These are phyloP conservation scores for Coemansia sp. DNA, from an alignment of 192 early-diverging fungal genomes.

Conservation along the genomic window DNA sequence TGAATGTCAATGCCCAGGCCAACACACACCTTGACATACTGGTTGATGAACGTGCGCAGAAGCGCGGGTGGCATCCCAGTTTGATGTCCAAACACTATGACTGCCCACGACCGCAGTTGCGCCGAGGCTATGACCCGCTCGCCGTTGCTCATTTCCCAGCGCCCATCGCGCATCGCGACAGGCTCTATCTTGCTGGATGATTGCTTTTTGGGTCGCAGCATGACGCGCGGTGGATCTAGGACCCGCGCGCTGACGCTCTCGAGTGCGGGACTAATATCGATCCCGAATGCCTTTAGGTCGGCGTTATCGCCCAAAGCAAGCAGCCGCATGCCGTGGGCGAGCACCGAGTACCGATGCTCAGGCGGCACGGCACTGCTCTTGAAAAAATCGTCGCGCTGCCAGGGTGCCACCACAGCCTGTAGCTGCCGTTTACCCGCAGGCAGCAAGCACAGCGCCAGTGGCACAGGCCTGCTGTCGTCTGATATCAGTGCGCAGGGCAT, in stretches of 20 bases:
- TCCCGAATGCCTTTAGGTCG: slow-evolving; percentile 15
- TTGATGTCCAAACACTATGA: slow-evolving; percentile 23
- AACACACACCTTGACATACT: slow-evolving; percentile 17
- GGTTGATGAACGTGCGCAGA: slow-evolving; percentile 9
- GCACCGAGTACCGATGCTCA: not conserved
- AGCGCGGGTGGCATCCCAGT: not conserved
- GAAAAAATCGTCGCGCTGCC: slow-evolving; percentile 10
- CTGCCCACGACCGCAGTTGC: slow-evolving; percentile 24
- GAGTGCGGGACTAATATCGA: slow-evolving; percentile 6
- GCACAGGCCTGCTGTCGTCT: not conserved
- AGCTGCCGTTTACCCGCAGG: not conserved
- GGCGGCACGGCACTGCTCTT: not conserved
- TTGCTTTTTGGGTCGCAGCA: not conserved
- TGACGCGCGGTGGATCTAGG: slow-evolving; percentile 4
- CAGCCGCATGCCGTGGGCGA: not conserved
- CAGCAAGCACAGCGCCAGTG: slow-evolving; percentile 12
- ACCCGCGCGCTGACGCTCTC: slow-evolving; percentile 10
- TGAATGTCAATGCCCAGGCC: slow-evolving; percentile 18
- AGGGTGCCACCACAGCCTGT: not conserved
- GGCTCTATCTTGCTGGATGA: not conserved
- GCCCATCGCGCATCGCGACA: not conserved
- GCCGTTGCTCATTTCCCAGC: slow-evolving; percentile 9
- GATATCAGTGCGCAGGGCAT: slow-evolving; percentile 19
- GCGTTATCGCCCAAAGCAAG: not conserved
- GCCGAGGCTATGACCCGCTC: not conserved